A percentile compares a stretch with the other conserved stretches of the same genome.
These are phyloP conservation scores for Colletotrichum trifolii DNA, from an alignment of 2,329 filamentous ascomycete species.

Conservation along the genomic window DNA sequence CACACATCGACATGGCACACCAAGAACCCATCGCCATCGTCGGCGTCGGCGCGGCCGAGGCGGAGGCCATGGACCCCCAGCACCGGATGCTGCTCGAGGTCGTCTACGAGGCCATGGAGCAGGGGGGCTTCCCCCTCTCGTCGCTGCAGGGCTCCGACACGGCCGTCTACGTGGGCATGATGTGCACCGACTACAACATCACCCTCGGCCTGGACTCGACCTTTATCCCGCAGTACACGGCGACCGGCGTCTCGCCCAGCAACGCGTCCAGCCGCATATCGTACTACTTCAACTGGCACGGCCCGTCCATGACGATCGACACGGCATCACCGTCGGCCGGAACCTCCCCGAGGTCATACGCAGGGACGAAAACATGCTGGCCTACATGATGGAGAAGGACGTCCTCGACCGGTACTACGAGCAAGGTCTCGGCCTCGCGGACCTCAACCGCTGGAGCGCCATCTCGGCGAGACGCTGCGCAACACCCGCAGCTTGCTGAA, in stretches of 20 bases:
- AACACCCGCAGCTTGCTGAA: too few species aligned
- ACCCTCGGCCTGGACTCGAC: slow-evolving; percentile 40
- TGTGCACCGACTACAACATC: slow-evolving; percentile 41
- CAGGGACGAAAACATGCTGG: too few species aligned
- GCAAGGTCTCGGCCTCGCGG: too few species aligned
- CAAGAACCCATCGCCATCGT: too few species aligned
- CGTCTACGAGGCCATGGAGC: slow-evolving; percentile 47
- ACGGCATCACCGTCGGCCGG: slow-evolving; percentile 43
- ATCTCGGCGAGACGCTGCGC: too few species aligned
- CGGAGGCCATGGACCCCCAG: slow-evolving; percentile 45
- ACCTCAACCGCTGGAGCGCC: too few species aligned
- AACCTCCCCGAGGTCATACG: too few species aligned
- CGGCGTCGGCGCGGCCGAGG: too few species aligned
- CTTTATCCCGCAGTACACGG: slow-evolving; percentile 41
- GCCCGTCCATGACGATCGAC: slow-evolving; percentile 54
- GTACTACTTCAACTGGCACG: slow-evolving; percentile 51
- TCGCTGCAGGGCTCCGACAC: background rate
- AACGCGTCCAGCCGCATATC: slow-evolving; percentile 53
- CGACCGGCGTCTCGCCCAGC: slow-evolving; percentile 45
- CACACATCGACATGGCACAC: too few species aligned
- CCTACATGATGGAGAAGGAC: too few species aligned
- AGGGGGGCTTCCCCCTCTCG: slow-evolving; percentile 14
- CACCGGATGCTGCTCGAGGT: slow-evolving; percentile 47
- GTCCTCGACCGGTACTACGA: too few species aligned
- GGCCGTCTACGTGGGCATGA: slow-evolving; percentile 39